Evolutionary conservation across 345 rosid species (phyloP).

Genomic region (Cardamine occulta): DNA sequence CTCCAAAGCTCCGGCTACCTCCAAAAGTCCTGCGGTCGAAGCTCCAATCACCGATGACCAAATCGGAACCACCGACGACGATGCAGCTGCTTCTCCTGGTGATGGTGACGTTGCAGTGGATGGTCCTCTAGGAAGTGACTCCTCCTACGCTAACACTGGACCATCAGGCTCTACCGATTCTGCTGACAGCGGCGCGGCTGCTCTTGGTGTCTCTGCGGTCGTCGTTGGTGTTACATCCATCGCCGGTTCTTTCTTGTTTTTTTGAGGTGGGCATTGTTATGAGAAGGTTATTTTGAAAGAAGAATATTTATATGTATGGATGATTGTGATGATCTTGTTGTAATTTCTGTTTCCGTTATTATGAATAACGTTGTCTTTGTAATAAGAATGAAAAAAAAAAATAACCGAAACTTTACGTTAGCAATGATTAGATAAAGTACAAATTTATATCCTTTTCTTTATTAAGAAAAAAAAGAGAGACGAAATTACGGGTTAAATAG

Average conservation of each 20-base stretch:
- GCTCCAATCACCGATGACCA: conserved; percentile 33
- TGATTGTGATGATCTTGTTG: conserved; percentile 40
- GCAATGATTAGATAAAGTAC: neutral
- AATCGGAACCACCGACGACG: conserved; percentile 40
- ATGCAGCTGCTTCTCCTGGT: conserved; percentile 40
- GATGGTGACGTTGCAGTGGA: conserved; percentile 50
- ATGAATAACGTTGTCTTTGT: conserved; percentile 22
- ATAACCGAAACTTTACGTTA: neutral
- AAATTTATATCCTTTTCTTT: neutral
- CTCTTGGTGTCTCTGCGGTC: conserved; percentile 43
- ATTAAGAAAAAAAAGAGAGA: neutral
- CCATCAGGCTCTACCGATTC: conserved; percentile 11
- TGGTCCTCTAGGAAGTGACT: conserved; percentile 50
- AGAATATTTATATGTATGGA: conserved; percentile 4
- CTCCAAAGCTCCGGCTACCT: conserved; percentile 36
- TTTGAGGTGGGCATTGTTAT: conserved; percentile 27
- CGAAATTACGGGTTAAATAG: neutral
- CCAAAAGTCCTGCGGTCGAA: conserved; percentile 3
- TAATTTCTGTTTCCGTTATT: conserved; percentile 5
- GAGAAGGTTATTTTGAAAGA: neutral
- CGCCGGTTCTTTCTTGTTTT: conserved; percentile 49
- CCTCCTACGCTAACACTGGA: conserved; percentile 25
- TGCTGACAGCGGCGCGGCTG: conserved; percentile 32
- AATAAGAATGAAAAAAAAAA: neutral
- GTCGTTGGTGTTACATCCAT: conserved; percentile 44